These are phyloP conservation scores for Tillandsia fasciculata DNA, from an alignment of 176 grass and related monocot species.

Conservation along the genomic window DNA sequence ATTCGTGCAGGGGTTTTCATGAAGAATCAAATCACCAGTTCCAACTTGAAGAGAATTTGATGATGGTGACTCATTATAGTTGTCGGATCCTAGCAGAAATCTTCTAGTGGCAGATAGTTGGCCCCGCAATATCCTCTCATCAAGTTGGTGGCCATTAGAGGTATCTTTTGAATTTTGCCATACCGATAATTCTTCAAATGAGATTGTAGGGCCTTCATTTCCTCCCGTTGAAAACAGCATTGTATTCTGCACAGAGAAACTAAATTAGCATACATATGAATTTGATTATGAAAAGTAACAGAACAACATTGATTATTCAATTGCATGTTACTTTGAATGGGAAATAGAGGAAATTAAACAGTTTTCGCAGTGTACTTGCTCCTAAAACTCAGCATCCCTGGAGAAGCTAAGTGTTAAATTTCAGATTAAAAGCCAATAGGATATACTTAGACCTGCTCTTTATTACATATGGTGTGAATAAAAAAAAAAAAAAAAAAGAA, in stretches of 20 bases:
- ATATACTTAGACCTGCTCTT: not conserved
- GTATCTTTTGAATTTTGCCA: constrained; percentile 36
- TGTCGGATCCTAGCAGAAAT: constrained; percentile 74
- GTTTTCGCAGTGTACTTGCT: not conserved
- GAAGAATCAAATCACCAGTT: constrained; percentile 10
- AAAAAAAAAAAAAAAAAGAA: no score
- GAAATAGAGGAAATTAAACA: not conserved
- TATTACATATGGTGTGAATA: not conserved
- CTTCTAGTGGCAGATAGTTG: constrained; percentile 72
- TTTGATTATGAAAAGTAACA: not conserved
- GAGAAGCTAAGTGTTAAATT: not conserved
- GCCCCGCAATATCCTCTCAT: constrained; percentile 38
- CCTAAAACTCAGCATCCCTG: not conserved
- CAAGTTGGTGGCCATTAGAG: constrained; percentile 23
- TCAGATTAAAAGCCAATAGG: not conserved
- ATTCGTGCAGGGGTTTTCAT: constrained; percentile 30
- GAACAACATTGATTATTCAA: not conserved
- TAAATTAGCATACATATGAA: not conserved
- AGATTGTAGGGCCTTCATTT: constrained; percentile 28
- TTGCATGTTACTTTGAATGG: not conserved
- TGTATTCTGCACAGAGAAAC: not conserved
- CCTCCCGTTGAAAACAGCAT: constrained; percentile 17
- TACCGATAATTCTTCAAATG: constrained; percentile 27
- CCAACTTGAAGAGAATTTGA: constrained; percentile 10
- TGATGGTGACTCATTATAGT: constrained; percentile 43